Evolutionary conservation across 2,329 filamentous ascomycete genomes (phyloP), one percentile per base, ranked within the genome.

Genomic region (Nemania bipapillata): DNA sequence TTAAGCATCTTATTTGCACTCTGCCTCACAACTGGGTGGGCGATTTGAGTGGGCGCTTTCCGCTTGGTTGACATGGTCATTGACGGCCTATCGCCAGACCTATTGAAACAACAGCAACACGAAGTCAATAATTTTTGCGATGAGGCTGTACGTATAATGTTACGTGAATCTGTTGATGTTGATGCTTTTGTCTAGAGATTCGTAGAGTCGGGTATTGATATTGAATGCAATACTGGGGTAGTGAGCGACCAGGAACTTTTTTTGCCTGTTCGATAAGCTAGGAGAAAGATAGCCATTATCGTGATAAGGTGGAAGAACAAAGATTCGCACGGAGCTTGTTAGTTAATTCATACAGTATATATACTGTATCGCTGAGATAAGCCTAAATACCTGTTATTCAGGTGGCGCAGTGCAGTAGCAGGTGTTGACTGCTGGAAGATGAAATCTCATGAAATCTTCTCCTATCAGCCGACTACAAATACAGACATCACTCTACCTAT

Each of bases 31-130:
- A 83, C 81, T 0, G 89, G 89, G 67, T 84, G 80, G 65, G 86
- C 86, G 75, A 90, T 82, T 80, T 86, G 86, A 70, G 83, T 82
- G 68, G 86, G 81, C 65, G 85, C 82, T 84, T 89, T 90, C 77
- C 87, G 83, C 80, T 89, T 90, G 52, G 87, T 86, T 69, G 87
- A 87, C 85, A 89, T 88, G 69, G 37, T 57, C 55, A 22, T 17
- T 49, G 58, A 52, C 30, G 60, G 50, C 17, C 32, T 30, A 26
- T 59, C 30, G 47, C 26, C 20, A 12, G 24, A 53, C 20, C 15
- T 42, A 45, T n/a, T 20, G 8, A 20, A 42, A n/a, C 2, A 49
- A 35, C 61, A 59, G 37, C 50, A 20, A 56, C n/a, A 66, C 22
- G 53, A 24, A 47, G 30, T 50, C 17, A 20, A 32, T 11, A 20